A percentile compares a stretch with the other conserved stretches of the same genome.
Evolutionary conservation across 495 filamentous ascomycete species (phyloP).

Genomic region (Gamarada debralockiae): DNA sequence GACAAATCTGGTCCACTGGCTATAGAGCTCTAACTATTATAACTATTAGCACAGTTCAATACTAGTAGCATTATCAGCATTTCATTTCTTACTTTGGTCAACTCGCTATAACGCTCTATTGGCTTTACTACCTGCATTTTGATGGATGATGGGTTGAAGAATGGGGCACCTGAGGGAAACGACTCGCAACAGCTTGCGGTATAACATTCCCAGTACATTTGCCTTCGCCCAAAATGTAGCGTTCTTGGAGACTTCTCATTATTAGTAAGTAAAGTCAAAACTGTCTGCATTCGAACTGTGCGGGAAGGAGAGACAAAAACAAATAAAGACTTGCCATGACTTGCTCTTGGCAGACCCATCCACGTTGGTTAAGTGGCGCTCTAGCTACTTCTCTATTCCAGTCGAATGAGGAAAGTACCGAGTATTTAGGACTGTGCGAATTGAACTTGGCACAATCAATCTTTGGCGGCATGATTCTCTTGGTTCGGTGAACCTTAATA

Average conservation of each 20-base stretch:
- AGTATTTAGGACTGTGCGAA: background rate
- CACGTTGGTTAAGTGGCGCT: slow-evolving; percentile 3
- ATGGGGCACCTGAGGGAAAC: slow-evolving; percentile 3
- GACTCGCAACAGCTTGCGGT: background rate
- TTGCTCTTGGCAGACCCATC: slow-evolving; percentile 8
- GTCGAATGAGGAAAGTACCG: background rate
- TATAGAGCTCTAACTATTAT: slow-evolving; percentile 4
- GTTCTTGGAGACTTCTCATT: slow-evolving; percentile 4
- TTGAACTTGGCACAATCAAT: slow-evolving; percentile 2
- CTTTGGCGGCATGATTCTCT: slow-evolving; percentile 8
- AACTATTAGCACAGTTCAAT: slow-evolving; percentile 2
- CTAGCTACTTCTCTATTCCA: background rate
- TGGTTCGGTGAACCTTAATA: slow-evolving; percentile 5
- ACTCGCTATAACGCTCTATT: slow-evolving; percentile 3
- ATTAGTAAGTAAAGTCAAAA: slow-evolving; percentile 3
- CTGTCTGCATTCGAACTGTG: too few species aligned
- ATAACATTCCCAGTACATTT: slow-evolving; percentile 7
- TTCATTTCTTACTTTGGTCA: slow-evolving; percentile 1
- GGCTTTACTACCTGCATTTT: background rate
- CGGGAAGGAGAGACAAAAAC: too few species aligned
- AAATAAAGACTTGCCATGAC: slow-evolving; percentile 2
- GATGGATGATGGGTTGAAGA: slow-evolving; percentile 4
- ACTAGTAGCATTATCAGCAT: background rate
- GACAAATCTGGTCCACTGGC: slow-evolving; percentile 1
- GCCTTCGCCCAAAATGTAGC: slow-evolving; percentile 6